Evolutionary conservation across 306 rosid species (phyloP).

Genomic region (Quercus ilex): DNA sequence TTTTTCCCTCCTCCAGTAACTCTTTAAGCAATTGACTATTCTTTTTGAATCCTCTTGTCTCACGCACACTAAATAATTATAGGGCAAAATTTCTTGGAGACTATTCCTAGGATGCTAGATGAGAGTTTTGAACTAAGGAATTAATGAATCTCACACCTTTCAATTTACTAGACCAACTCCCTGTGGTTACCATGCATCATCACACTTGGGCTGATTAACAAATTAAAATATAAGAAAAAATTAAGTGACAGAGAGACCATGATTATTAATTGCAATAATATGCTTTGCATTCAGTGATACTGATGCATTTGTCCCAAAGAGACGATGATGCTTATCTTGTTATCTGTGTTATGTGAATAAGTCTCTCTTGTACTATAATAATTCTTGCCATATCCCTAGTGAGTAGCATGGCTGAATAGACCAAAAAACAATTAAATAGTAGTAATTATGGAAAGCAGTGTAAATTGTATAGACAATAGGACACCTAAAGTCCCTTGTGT

Average conservation of each 20-base stretch:
- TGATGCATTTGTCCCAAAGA: slow-evolving; percentile 14
- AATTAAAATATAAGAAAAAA: background rate
- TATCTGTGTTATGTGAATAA: slow-evolving; percentile 26
- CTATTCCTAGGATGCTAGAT: too few relatives aligned
- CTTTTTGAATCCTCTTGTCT: too few relatives aligned
- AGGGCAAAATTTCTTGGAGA: too few relatives aligned
- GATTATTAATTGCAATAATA: slow-evolving; percentile 11
- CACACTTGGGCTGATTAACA: background rate
- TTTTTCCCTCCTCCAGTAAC: too few relatives aligned
- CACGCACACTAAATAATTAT: too few relatives aligned
- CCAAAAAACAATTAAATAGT: background rate
- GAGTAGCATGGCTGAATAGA: background rate
- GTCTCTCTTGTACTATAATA: slow-evolving; percentile 31
- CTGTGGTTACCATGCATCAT: too few relatives aligned
- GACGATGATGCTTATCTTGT: slow-evolving; percentile 38
- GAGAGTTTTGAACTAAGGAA: too few relatives aligned
- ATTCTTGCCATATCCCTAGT: slow-evolving; percentile 31
- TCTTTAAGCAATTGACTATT: too few relatives aligned
- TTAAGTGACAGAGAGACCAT: background rate
- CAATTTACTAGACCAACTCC: too few relatives aligned
- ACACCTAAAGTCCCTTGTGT: background rate
- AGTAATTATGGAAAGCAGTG: background rate
- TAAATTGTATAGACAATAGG: background rate
- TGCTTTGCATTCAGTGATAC: slow-evolving; percentile 33
- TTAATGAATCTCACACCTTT: too few relatives aligned